Evolutionary conservation across 441 rosid species (phyloP).

Genomic region (Euphorbia celastroides): DNA sequence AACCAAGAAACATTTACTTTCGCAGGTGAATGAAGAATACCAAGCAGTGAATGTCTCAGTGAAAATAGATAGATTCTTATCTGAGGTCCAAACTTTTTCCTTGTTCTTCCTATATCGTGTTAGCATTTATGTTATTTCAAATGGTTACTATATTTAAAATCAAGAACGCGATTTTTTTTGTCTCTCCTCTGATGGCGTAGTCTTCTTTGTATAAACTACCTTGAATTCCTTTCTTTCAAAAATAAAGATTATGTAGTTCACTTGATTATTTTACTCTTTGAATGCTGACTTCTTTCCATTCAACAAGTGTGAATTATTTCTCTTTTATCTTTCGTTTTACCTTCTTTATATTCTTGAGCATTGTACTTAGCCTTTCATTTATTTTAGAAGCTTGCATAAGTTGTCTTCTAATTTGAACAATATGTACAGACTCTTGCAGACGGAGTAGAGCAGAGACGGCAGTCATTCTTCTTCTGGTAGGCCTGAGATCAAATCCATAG

Average conservation of each 20-base stretch:
- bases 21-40: slow-evolving; percentile 62
- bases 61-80: slow-evolving; percentile 55
- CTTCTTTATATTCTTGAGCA: neutral
- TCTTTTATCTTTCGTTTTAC: neutral
- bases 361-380: slow-evolving; percentile 7
- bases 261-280: neutral
- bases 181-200: neutral
- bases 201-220: neutral
- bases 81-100: slow-evolving; percentile 53
- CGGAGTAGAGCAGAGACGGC: slow-evolving; percentile 39
- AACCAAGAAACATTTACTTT: slow-evolving; percentile 29
- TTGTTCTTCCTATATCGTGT: slow-evolving; percentile 4
- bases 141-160: neutral
- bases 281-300: neutral
- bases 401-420: slow-evolving; percentile 19
- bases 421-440: slow-evolving; percentile 46
- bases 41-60: slow-evolving; percentile 76
- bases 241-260: neutral
- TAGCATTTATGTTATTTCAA: too few relatives aligned
- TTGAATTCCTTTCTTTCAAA: neutral
- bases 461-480: slow-evolving; percentile 62
- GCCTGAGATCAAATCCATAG: slow-evolving; percentile 17
- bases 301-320: neutral
- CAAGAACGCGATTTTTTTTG: neutral
- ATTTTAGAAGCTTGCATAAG: slow-evolving; percentile 13